A percentile compares a stretch with the other conserved stretches of the same genome.
Conservation (phyloP, 2,329 filamentous ascomycete genomes). For the Hypocrella siamensis region DNA sequence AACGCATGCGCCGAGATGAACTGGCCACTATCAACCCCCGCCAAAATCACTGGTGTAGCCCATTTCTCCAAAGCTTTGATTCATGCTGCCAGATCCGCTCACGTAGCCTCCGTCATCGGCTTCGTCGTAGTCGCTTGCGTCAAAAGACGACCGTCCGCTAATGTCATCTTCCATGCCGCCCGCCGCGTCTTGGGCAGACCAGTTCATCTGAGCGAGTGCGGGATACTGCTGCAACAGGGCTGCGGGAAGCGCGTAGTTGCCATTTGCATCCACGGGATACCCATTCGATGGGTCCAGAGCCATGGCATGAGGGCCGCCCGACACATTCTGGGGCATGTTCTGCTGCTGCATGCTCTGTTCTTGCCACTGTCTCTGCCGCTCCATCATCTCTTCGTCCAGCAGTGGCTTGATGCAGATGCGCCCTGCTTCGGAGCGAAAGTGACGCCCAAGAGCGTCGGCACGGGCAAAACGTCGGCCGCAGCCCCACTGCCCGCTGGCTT, state of each 20-base stretch:
- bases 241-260: conserved; percentile 60
- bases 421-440: conserved; percentile 91
- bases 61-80: conserved; percentile 36
- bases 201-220: conserved; percentile 78
- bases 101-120: conserved; percentile 56
- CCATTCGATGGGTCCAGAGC: conserved; percentile 44
- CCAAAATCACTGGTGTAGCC: conserved; percentile 37
- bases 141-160: conserved; percentile 69
- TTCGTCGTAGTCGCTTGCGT: conserved; percentile 64
- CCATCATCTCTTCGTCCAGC: conserved; percentile 80
- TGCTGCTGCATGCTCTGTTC: conserved; percentile 56
- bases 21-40: conserved; percentile 23
- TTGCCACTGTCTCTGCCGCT: conserved; percentile 60
- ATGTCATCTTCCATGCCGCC: conserved; percentile 60
- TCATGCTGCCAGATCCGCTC: conserved; percentile 41
- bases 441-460: conserved; percentile 82
- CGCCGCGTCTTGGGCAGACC: conserved; percentile 50
- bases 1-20: background rate
- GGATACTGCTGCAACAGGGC: conserved; percentile 86
- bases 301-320: conserved; percentile 36
- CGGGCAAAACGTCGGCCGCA: conserved; percentile 87
- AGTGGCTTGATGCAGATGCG: conserved; percentile 95
- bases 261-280: conserved; percentile 38
- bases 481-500: conserved; percentile 73
- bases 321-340: conserved; percentile 46